Percentiles rank a stretch among this genome's conserved stretches.
Evolutionary conservation across 148 eudicot species (phyloP).

Genomic region (Rhododendron henanense): DNA sequence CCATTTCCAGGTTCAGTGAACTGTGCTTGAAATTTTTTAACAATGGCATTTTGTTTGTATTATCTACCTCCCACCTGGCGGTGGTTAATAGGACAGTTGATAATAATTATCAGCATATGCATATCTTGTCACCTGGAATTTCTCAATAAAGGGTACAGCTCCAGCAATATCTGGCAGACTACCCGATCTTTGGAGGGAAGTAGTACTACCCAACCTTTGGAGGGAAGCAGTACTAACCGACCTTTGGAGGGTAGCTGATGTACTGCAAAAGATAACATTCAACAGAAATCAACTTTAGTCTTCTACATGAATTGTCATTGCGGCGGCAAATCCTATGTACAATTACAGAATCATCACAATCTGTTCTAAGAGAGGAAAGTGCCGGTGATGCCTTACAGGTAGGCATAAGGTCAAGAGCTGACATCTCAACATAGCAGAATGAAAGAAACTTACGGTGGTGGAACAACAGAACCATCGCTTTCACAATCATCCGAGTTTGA

Average conservation of each 20-base stretch:
- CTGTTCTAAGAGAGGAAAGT: neutral
- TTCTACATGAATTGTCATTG: neutral
- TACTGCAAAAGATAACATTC: conserved; percentile 43
- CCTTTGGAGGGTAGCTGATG: conserved; percentile 49
- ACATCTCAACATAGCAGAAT: neutral
- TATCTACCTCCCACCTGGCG: neutral
- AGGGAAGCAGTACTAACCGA: neutral
- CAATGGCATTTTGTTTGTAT: neutral
- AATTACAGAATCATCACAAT: neutral
- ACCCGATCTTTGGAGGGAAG: conserved; percentile 24
- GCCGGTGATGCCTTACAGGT: neutral
- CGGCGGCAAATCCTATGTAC: neutral
- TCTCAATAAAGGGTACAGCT: conserved; percentile 88
- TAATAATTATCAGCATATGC: neutral
- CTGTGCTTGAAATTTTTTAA: neutral
- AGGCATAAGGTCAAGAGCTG: neutral
- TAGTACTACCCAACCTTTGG: too few species aligned
- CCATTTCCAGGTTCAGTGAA: neutral
- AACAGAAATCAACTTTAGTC: neutral
- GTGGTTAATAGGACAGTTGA: neutral
- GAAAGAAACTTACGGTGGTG: conserved; percentile 71
- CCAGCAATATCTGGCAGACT: conserved; percentile 89
- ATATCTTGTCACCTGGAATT: conserved; percentile 66
- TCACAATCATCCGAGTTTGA: conserved; percentile 85
- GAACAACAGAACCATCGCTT: conserved; percentile 80